phyloP scores from a whole-genome alignment of 805 yeast genomes.

The Metschnikowia baotianmanensis region DNA sequence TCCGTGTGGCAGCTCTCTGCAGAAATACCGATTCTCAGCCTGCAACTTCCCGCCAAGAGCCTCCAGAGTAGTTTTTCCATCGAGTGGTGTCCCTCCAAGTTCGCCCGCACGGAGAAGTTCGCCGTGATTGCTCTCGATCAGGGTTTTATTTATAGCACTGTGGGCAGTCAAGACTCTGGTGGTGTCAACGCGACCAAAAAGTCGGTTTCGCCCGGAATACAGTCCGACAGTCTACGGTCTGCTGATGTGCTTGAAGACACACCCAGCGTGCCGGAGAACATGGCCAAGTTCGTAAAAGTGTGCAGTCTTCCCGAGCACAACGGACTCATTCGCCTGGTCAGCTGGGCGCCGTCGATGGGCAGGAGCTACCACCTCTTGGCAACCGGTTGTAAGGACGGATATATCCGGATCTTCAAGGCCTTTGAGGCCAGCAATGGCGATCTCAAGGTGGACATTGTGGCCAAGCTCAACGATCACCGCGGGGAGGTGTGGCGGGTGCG shows the following conservation, averaged over 20 bases:
- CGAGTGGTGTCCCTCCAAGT: conserved; percentile 89
- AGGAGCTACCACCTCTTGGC: conserved; percentile 84
- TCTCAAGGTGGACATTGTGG: conserved; percentile 55
- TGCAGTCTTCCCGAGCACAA: conserved; percentile 78
- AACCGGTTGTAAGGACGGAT: conserved; percentile 95
- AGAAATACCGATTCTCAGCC: conserved; percentile 63
- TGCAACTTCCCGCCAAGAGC: conserved; percentile 70
- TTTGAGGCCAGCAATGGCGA: conserved; percentile 39
- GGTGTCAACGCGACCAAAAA: background rate
- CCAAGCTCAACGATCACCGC: conserved; percentile 71
- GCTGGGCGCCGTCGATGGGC: conserved; percentile 98
- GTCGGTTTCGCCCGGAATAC: conserved; percentile 3
- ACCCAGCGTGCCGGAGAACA: conserved; percentile 2
- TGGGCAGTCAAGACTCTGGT: conserved; percentile 3
- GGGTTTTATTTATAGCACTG: conserved; percentile 63
- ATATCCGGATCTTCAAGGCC: conserved; percentile 79
- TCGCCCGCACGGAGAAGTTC: conserved; percentile 68
- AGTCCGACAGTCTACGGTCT: conserved; percentile 11
- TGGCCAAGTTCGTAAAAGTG: conserved; percentile 47
- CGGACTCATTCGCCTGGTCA: conserved; percentile 81
- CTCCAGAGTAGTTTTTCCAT: conserved; percentile 82
- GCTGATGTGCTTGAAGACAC: conserved; percentile 3
- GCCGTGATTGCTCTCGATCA: conserved; percentile 85
- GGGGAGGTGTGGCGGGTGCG: conserved; percentile 95
- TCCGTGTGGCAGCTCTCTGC: conserved; percentile 76